phyloP scores from a whole-genome alignment of 208 protist genomes.

The Crithidia expoeki region DNA sequence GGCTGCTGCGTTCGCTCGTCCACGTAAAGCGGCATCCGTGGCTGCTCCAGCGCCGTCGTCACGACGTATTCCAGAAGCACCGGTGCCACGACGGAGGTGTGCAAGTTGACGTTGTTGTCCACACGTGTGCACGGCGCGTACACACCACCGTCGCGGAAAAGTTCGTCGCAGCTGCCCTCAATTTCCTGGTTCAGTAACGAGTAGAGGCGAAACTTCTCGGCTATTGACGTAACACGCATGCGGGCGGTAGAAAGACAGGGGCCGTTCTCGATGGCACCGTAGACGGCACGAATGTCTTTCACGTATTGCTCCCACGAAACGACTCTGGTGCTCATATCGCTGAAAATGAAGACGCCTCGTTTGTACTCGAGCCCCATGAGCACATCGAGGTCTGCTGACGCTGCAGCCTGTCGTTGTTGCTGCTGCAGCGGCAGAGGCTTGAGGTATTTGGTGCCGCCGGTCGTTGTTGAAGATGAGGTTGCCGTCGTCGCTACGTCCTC shows the following conservation, averaged over 20 bases:
- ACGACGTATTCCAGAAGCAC: slow-evolving; percentile 75
- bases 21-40: slow-evolving; percentile 63
- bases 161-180: slow-evolving; percentile 54
- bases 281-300: slow-evolving; percentile 64
- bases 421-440: background rate
- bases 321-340: slow-evolving; percentile 66
- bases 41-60: slow-evolving; percentile 65
- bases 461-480: background rate
- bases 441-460: background rate
- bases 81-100: slow-evolving; percentile 69
- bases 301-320: slow-evolving; percentile 82
- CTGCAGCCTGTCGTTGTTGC: background rate
- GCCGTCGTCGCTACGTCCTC: background rate
- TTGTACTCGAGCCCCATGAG: slow-evolving; percentile 33
- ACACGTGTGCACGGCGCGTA: slow-evolving; percentile 74
- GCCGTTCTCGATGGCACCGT: slow-evolving; percentile 80
- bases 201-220: slow-evolving; percentile 87
- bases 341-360: slow-evolving; percentile 62
- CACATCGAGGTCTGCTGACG: slow-evolving; percentile 2
- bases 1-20: slow-evolving; percentile 31
- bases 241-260: slow-evolving; percentile 85
- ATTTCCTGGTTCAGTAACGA: slow-evolving; percentile 76
- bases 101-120: slow-evolving; percentile 71
- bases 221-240: slow-evolving; percentile 72
- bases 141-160: slow-evolving; percentile 61